Base-by-base conservation (phyloP, 306 rosid genomes). In the Senna tora region DNA sequence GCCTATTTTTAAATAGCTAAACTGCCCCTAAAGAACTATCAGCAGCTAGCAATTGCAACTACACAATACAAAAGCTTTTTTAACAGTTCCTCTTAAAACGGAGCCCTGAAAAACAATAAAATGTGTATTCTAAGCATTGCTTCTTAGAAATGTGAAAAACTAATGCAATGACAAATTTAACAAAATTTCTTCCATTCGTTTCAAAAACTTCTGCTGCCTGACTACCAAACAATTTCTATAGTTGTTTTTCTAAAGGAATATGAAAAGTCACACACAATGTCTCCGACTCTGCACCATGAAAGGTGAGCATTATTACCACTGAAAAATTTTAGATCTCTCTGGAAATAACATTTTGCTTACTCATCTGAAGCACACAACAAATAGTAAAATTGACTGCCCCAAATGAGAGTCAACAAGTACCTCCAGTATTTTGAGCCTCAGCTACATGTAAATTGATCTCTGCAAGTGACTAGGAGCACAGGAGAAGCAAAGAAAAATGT, bases 371-470 rank as follows among this genome's bases (percentile, higher is more conserved):
- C 16, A 42, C 65, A 39, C 25, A 17, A 67, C 60, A 16, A 13
- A 73, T 64, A 69, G 14, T 58, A 17, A 61, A 73, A 59, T 25
- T 51, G 54, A 58, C 17, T 12, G 63, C 75, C 71, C 30, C 60
- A 30, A 32, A 50, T 64, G 68, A 71, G 57, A 64, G 71, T 51
- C 64, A 72, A 81, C 69, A 79, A 64, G 66, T 88, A 95, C 99
- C 99, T 88, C 99, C 99, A 64, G 83, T 77, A 66, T 82, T 94
- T 72, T 91, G 97, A 75, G 89, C 88, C 80, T 86, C 92, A 17
- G 82, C 76, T 52, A 95, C 65, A 78, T 81, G 94, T 63, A 77
- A 60, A 84, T 95, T 95, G 84, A 88, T 88, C 77, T 91, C 96
- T 28, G 80, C 84, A 72, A 95, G 97, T 7, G 99, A 87, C 99